Percentiles rank a stretch among this genome's conserved stretches.
Evolutionary conservation across 441 rosid species (phyloP).

Genomic region (Adansonia grandidieri): DNA sequence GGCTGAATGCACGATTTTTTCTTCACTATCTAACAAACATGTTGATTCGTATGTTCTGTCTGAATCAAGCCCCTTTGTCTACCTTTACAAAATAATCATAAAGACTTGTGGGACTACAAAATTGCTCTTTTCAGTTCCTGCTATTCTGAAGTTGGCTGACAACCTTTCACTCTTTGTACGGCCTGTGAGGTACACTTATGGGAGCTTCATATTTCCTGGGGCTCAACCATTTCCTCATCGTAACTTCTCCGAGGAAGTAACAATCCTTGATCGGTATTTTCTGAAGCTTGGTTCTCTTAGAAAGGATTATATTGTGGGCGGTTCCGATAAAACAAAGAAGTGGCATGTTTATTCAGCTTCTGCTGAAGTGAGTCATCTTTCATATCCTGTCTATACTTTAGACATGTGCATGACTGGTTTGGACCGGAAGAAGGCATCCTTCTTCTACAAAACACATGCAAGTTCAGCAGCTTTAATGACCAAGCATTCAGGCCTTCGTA

Average conservation of each 20-base stretch:
- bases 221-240: slow-evolving; percentile 68
- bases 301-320: slow-evolving; percentile 56
- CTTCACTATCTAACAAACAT: slow-evolving; percentile 59
- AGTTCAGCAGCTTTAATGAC: slow-evolving; percentile 57
- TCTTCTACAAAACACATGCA: slow-evolving; percentile 51
- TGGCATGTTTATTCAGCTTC: slow-evolving; percentile 72
- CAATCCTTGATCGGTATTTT: slow-evolving; percentile 57
- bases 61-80: slow-evolving; percentile 79
- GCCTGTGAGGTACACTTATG: slow-evolving; percentile 64
- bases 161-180: slow-evolving; percentile 44
- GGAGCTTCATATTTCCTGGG: slow-evolving; percentile 68
- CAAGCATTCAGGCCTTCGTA: slow-evolving; percentile 56
- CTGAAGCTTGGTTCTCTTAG: slow-evolving; percentile 46
- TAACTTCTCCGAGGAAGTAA: slow-evolving; percentile 65
- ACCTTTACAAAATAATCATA: slow-evolving; percentile 69
- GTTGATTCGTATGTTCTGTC: slow-evolving; percentile 79
- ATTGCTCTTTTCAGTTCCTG: slow-evolving; percentile 68
- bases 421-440: slow-evolving; percentile 56
- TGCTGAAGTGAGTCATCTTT: slow-evolving; percentile 27
- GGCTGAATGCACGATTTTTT: slow-evolving; percentile 72
- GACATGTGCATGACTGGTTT: slow-evolving; percentile 81
- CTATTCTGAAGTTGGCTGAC: slow-evolving; percentile 30
- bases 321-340: slow-evolving; percentile 47
- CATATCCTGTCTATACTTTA: slow-evolving; percentile 45
- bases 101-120: slow-evolving; percentile 84